Evolutionary conservation across 2,329 filamentous ascomycete species (phyloP), one percentile per base, ranked within the genome.

Genomic region (Colletotrichum cordylinicola): DNA sequence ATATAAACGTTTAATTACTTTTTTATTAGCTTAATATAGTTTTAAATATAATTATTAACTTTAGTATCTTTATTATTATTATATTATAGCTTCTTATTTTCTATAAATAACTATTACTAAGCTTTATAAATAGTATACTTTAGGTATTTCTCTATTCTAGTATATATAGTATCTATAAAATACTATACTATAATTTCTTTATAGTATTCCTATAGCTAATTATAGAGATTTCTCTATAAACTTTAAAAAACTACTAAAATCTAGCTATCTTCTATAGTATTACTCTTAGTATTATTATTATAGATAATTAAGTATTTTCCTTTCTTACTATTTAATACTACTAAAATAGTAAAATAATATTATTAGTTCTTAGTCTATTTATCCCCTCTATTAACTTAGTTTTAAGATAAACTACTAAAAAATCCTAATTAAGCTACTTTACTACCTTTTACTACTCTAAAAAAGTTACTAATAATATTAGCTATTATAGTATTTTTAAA

Each of bases 401-500:
- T 52, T 21, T 21, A 52, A 2, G 0, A 52, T 18, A 21, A 3
- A 0, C 8, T 52, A 21, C 10, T 52, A 52, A 52, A 52, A 2
- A 52, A 21, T 4, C 8, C 6, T 52, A 52, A 12, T 3, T 52
- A n/a, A 10, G 18, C 6, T 5, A 3, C 1, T 12, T 52, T 52
- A 52, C 6, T 52, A 21, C 2, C 1, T 12, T 52, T 52, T 10
- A 0, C 1, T 9, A 21, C 2, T 5, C 2, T 52, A 21, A n/a
- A n/a, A 1, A 52, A 52, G 2, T 52, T 21, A 52, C 10, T 52
- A 52, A 52, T 52, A 52, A 52, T 35, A 52, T 18, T 52, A 52
- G 43, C 9, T 10, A 3, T n/a, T 12, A n/a, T 52, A 52, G 1
- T 21, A 21, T 52, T 3, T 3, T n/a, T 21, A 52, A 21, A 52